Conservation (phyloP, 2,329 filamentous ascomycete species). For the Karstenula rhodostoma region DNA sequence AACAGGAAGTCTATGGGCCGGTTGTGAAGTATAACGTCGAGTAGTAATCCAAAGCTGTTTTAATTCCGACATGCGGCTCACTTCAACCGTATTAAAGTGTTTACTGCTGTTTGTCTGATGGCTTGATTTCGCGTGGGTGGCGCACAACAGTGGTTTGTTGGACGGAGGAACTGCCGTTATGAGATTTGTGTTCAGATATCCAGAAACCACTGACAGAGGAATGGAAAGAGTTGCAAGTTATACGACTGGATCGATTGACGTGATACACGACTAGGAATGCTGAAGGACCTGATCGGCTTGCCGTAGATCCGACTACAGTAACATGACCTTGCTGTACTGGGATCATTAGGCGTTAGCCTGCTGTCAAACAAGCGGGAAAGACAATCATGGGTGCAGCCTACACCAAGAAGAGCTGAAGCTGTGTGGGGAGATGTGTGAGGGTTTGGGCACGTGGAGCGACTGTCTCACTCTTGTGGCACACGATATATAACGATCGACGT, state of each 20-base stretch:
- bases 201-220: background rate
- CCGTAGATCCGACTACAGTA: background rate
- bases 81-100: background rate
- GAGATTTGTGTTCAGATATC: background rate
- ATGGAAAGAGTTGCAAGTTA: background rate
- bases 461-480: conserved; percentile 6
- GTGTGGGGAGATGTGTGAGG: background rate
- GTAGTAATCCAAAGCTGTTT: background rate
- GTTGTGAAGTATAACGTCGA: background rate
- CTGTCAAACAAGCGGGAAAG: background rate
- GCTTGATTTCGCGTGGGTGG: background rate
- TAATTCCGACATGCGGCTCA: background rate
- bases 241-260: background rate
- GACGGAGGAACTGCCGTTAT: background rate
- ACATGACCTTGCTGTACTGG: background rate
- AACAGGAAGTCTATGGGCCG: background rate
- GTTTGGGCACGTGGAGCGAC: conserved; percentile 2
- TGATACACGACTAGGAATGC: background rate
- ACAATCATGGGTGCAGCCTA: background rate
- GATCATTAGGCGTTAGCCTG: background rate
- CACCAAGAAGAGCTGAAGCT: background rate
- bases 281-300: background rate
- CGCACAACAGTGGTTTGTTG: background rate
- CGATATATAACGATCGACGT: background rate
- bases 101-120: background rate